Evolutionary conservation across 2,329 filamentous ascomycete species (phyloP), one percentile per base, ranked within the genome.

Genomic region (Paracamarosporium sp.): DNA sequence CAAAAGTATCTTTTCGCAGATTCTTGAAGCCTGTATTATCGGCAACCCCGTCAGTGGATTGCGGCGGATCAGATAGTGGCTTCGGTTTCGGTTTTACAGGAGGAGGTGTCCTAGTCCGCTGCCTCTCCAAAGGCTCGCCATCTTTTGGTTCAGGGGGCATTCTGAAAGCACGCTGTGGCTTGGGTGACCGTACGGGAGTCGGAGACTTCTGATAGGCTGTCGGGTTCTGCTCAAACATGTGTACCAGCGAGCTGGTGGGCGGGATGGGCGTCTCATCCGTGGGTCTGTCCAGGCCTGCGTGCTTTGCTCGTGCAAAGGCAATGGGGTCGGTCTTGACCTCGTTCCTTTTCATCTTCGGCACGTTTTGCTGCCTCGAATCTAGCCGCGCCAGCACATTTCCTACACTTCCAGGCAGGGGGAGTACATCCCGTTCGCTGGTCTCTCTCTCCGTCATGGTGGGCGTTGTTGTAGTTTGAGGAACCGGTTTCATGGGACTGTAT

Each of bases 221-320:
- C 30, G 67, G 67, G 41, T 78, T 81, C 61, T 82, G 79, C 75
- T 93, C 90, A 63, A 92, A 92, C 78, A 91, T 82, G 36, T 85
- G 85, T 53, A 92, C 88, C 20, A 92, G 79, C 4, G 87, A 85
- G 3, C 81, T 86, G 0, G 89, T 88, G 0, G 89, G 82, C 24
- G 84, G 79, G 48, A 90, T 88, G 5, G 86, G 79, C 1, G 80
- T 82, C 9, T 84, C 84, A 69, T 90, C 86, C 12, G 81, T 77
- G 15, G 76, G 61, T 33, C 79, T 77, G 31, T 47, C 44, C 22
- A 25, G 45, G 20, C 50, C 53, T 22, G 28, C 48, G 22, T 52
- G 54, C 12, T 43, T 36, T 45, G 43, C 60, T 56, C 55, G 63
- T 17, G 57, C 57, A 27, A 48, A n/a, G 17, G 45, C 48, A 31